Percentiles rank a stretch among this genome's conserved stretches.
Evolutionary conservation across 2,329 filamentous ascomycete species (phyloP).

Genomic region (Fusarium sp.): DNA sequence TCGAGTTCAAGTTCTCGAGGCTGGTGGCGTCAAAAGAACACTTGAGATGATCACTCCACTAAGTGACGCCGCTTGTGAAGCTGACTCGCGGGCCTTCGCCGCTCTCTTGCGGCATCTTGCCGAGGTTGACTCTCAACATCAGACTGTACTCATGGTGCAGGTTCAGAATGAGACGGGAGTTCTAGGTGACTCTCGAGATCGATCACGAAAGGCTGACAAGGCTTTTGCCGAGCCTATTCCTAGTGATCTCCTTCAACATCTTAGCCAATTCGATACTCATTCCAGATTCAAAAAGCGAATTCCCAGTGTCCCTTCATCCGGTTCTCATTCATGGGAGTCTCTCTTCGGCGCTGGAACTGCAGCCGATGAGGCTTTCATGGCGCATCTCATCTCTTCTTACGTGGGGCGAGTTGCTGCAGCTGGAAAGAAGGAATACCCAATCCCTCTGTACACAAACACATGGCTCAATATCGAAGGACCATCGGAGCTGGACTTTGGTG

Average conservation of each 20-base stretch:
- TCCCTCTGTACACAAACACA: constrained; percentile 51
- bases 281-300: constrained; percentile 47
- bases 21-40: constrained; percentile 47
- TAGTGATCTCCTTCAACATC: constrained; percentile 40
- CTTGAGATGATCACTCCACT: constrained; percentile 50
- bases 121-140: constrained; percentile 57
- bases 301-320: constrained; percentile 35
- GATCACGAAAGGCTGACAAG: constrained; percentile 53
- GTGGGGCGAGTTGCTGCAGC: constrained; percentile 50
- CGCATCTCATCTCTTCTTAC: constrained; percentile 48
- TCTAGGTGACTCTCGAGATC: constrained; percentile 63
- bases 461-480: constrained; percentile 52
- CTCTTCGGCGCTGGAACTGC: constrained; percentile 46
- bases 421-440: constrained; percentile 48
- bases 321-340: constrained; percentile 46
- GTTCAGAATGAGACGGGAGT: constrained; percentile 67
- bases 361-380: constrained; percentile 53
- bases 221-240: constrained; percentile 53
- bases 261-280: constrained; percentile 42
- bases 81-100: constrained; percentile 49
- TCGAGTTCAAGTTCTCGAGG: constrained; percentile 47
- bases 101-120: constrained; percentile 50
- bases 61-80: constrained; percentile 43
- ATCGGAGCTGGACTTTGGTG: constrained; percentile 45
- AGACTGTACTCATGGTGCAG: constrained; percentile 66